phyloP scores from a whole-genome alignment of 108 stramenopile genomes.

The Heterococcus sp. region DNA sequence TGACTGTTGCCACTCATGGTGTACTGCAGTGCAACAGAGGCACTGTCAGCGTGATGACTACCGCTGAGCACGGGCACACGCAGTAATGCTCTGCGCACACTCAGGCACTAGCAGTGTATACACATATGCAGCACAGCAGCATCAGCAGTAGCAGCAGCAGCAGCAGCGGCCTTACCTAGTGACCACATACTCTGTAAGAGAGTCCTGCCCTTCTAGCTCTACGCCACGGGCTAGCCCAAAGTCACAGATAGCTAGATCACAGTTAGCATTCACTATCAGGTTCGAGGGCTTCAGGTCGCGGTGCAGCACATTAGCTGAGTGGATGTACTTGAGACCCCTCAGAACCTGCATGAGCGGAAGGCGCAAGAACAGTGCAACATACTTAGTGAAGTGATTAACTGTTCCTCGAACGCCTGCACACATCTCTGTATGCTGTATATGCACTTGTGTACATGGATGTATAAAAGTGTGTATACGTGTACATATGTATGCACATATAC shows the following conservation, averaged over 20 bases:
- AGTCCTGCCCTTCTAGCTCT: slow-evolving; percentile 30
- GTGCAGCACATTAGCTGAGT: slow-evolving; percentile 54
- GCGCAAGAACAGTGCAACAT: background rate
- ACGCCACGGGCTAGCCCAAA: slow-evolving; percentile 62
- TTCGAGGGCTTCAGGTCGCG: slow-evolving; percentile 51
- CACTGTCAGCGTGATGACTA: too few species aligned
- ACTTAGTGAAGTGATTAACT: too few species aligned
- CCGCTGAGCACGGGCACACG: too few species aligned
- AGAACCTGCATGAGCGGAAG: slow-evolving; percentile 24
- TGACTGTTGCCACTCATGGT: background rate
- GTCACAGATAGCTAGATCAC: slow-evolving; percentile 67
- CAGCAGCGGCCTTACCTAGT: slow-evolving; percentile 6
- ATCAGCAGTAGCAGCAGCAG: background rate
- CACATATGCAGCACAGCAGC: too few species aligned
- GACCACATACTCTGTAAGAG: slow-evolving; percentile 42
- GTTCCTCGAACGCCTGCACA: background rate
- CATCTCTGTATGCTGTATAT: background rate
- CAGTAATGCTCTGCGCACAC: too few species aligned
- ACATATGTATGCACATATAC: background rate
- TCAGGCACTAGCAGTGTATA: too few species aligned
- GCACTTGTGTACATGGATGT: background rate
- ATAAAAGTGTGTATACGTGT: background rate
- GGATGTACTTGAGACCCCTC: slow-evolving; percentile 57
- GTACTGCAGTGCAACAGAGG: background rate
- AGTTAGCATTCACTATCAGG: slow-evolving; percentile 58